These are phyloP conservation scores for Trapa incisa DNA, from an alignment of 345 rosid species.

Conservation along the genomic window DNA sequence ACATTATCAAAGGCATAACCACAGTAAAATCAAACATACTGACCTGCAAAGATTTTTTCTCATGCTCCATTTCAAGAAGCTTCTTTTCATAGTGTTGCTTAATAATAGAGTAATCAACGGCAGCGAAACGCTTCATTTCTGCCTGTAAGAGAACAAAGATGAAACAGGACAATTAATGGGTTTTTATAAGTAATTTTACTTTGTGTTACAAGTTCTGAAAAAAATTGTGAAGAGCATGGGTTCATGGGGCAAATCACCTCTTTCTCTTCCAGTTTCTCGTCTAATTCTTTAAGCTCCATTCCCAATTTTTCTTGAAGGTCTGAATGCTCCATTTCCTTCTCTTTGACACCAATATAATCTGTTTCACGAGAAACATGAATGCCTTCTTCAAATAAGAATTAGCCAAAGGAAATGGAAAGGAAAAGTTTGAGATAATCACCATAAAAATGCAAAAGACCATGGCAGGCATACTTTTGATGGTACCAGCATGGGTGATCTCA, in stretches of 20 bases:
- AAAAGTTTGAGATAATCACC: not conserved
- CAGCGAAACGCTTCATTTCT: constrained; percentile 74
- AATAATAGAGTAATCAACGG: constrained; percentile 68
- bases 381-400: not conserved
- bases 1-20: not conserved
- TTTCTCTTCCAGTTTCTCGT: constrained; percentile 75
- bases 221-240: not conserved
- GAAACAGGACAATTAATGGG: not conserved
- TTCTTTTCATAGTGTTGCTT: constrained; percentile 93
- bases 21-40: constrained; percentile 11
- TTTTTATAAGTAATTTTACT: not conserved
- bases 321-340: constrained; percentile 80
- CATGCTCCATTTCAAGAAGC: constrained; percentile 75
- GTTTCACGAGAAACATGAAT: constrained; percentile 9
- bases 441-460: no score
- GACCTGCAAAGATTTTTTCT: constrained; percentile 74
- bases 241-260: constrained; percentile 39
- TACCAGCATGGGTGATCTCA: not conserved
- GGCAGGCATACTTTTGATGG: no score
- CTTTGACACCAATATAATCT: constrained; percentile 60
- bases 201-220: not conserved
- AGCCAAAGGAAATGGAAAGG: not conserved
- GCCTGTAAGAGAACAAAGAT: constrained; percentile 40
- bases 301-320: constrained; percentile 82
- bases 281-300: constrained; percentile 84